phyloP scores from a whole-genome alignment of 441 rosid genomes.

The Theobroma grandiflorum region DNA sequence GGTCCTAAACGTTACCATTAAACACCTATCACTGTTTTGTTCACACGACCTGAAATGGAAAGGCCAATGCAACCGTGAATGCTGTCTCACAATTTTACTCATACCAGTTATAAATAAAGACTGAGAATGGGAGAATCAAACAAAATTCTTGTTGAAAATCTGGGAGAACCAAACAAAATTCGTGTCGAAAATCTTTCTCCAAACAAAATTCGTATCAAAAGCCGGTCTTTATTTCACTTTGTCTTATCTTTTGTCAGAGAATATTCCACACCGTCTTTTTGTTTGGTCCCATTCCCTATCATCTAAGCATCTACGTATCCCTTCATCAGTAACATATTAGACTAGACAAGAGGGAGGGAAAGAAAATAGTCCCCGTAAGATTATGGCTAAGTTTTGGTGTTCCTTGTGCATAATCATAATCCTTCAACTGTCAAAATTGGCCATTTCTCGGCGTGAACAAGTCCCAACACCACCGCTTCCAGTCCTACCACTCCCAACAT shows the following conservation, averaged over 20 bases:
- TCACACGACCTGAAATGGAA: background rate
- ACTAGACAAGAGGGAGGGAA: background rate
- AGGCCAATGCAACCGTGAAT: background rate
- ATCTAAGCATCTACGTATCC: background rate
- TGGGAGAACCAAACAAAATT: background rate
- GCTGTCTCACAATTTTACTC: background rate
- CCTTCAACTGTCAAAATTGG: constrained; percentile 1
- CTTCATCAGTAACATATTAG: background rate
- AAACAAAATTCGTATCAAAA: no score
- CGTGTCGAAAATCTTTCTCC: no score
- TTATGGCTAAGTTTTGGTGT: constrained; percentile 8
- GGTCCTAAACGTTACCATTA: no score
- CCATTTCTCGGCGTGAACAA: constrained; percentile 35
- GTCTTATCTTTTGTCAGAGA: background rate
- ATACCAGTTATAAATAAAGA: background rate
- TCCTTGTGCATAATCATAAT: background rate
- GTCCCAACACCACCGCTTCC: constrained; percentile 72
- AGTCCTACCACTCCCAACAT: constrained; percentile 65
- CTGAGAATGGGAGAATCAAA: background rate
- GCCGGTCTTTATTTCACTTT: background rate
- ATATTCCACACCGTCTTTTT: background rate
- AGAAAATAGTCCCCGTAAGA: background rate
- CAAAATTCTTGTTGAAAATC: no score
- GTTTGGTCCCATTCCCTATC: background rate
- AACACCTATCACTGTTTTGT: no score